phyloP scores from a whole-genome alignment of 2,329 filamentous ascomycete genomes.

The Incumbomyces lentus region DNA sequence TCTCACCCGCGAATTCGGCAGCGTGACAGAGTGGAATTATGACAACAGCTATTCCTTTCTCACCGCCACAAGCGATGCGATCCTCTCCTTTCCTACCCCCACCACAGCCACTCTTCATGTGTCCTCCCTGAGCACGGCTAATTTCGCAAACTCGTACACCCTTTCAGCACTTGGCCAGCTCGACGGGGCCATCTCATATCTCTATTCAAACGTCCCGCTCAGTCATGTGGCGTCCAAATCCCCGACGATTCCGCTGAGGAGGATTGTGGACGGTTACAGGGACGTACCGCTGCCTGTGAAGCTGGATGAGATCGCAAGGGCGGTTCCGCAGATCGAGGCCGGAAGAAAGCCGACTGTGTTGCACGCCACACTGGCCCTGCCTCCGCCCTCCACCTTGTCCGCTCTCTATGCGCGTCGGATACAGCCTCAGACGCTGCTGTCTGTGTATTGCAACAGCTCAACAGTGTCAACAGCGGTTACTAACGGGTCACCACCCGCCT shows the following conservation, averaged over 20 bases:
- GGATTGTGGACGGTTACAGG: conserved; percentile 72
- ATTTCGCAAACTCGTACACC: conserved; percentile 90
- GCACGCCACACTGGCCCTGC: conserved; percentile 36
- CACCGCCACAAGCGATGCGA: conserved; percentile 71
- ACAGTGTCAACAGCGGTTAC: conserved; percentile 28
- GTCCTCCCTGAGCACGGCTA: conserved; percentile 80
- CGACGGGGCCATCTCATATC: conserved; percentile 92
- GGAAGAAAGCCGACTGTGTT: conserved; percentile 32
- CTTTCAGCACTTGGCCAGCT: conserved; percentile 82
- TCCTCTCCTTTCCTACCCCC: conserved; percentile 82
- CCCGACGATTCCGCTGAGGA: conserved; percentile 62
- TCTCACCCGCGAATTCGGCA: conserved; percentile 81
- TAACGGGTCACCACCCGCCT: conserved; percentile 40
- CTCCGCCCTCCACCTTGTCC: conserved; percentile 72
- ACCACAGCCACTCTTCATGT: conserved; percentile 74
- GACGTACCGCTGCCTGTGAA: conserved; percentile 16
- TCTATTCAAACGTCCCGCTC: conserved; percentile 81
- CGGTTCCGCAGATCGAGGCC: conserved; percentile 54
- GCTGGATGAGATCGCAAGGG: conserved; percentile 35
- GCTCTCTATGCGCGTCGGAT: conserved; percentile 72
- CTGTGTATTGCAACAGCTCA: conserved; percentile 50
- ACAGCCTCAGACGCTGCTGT: conserved; percentile 66
- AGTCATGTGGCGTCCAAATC: conserved; percentile 56
- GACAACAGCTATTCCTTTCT: conserved; percentile 87
- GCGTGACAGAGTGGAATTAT: conserved; percentile 75